A percentile compares a stretch with the other conserved stretches of the same genome.
phyloP scores from a whole-genome alignment of 331 rosid species.

The Arachis monticola region DNA sequence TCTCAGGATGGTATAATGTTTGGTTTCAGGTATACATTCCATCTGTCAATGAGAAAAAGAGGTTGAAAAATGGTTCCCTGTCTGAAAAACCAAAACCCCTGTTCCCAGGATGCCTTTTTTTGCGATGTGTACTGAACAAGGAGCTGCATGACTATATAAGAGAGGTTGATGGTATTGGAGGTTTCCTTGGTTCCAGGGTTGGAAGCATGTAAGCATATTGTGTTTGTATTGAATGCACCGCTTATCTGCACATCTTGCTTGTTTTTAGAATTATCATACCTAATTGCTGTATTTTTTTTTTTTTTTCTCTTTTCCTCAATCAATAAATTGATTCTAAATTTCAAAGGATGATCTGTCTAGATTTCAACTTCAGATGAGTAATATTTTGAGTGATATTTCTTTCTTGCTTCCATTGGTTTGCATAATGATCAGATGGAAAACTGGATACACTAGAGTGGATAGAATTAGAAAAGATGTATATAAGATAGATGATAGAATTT shows the following conservation, averaged over 20 bases:
- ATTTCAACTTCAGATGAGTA: constrained; percentile 14
- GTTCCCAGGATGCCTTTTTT: constrained; percentile 77
- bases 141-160: constrained; percentile 79
- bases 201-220: constrained; percentile 81
- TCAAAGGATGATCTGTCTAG: neutral
- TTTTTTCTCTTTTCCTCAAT: too few relatives aligned
- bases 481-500: too few relatives aligned
- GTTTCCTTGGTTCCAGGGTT: constrained; percentile 78
- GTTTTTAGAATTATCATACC: constrained; percentile 13
- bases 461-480: too few relatives aligned
- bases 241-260: neutral
- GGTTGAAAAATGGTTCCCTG: constrained; percentile 66
- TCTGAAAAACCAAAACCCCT: constrained; percentile 67
- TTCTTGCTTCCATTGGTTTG: constrained; percentile 20
- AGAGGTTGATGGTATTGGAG: constrained; percentile 82
- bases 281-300: neutral
- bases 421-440: neutral
- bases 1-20: constrained; percentile 23
- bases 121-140: constrained; percentile 77
- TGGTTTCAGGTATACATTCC: constrained; percentile 79
- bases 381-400: constrained; percentile 15
- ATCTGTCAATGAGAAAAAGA: constrained; percentile 66
- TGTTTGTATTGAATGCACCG: neutral
- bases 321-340: too few relatives aligned
- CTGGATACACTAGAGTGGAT: too few relatives aligned